phyloP scores from a whole-genome alignment of 2,329 filamentous ascomycete species.

The Tolypocladium inflatum region DNA sequence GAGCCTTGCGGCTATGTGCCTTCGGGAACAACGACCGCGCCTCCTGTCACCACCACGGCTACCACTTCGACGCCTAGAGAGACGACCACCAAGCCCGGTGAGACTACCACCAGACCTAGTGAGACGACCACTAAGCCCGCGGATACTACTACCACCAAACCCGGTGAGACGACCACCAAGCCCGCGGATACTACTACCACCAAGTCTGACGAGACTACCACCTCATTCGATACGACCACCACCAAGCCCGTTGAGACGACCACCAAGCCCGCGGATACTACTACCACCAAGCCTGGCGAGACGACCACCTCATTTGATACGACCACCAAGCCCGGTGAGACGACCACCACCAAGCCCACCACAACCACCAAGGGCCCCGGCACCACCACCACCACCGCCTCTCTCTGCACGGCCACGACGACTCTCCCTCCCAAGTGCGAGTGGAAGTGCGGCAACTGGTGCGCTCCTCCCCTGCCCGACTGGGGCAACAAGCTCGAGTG shows the following conservation, averaged over 20 bases:
- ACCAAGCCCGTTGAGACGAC: background rate
- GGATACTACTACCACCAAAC: conserved; percentile 13
- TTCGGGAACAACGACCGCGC: conserved; percentile 13
- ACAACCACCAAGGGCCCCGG: conserved; percentile 9
- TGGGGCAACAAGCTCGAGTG: conserved; percentile 35
- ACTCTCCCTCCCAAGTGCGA: conserved; percentile 39
- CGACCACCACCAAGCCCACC: background rate
- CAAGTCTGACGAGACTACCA: background rate
- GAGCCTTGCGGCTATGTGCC: conserved; percentile 36
- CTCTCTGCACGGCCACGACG: conserved; percentile 38
- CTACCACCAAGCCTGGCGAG: conserved; percentile 13
- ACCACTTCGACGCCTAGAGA: conserved; percentile 7
- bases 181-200: conserved; percentile 7
- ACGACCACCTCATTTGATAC: conserved; percentile 6
- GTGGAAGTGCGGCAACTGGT: conserved; percentile 46
- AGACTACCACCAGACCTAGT: too few species aligned
- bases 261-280: conserved; percentile 2
- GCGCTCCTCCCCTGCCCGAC: conserved; percentile 37
- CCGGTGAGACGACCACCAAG: background rate
- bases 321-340: background rate
- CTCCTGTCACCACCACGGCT: conserved; percentile 2
- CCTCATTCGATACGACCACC: background rate
- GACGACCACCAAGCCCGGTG: too few species aligned
- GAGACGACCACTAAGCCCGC: too few species aligned
- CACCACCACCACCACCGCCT: conserved; percentile 16